Evolutionary conservation across 306 rosid species (phyloP).

Genomic region (Dryas octopetala): DNA sequence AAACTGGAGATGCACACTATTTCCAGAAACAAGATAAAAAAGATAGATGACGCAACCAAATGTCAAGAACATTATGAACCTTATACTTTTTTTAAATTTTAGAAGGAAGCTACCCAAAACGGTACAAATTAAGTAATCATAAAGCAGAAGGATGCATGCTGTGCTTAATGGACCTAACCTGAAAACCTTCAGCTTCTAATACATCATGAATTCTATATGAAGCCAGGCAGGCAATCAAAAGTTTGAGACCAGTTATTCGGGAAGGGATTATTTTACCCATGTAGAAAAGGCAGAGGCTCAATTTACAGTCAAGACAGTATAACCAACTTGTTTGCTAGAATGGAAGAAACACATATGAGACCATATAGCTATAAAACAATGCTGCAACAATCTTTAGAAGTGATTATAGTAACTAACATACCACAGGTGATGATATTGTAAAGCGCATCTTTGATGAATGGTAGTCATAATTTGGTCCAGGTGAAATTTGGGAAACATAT

Average conservation of each 20-base stretch:
- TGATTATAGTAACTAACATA: conserved; percentile 37
- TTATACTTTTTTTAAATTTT: not conserved
- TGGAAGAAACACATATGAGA: not conserved
- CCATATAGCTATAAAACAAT: not conserved
- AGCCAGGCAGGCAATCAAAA: not conserved
- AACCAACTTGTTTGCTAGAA: not conserved
- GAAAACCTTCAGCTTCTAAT: not conserved
- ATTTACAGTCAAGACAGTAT: not conserved
- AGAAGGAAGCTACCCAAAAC: not conserved
- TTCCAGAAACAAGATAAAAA: not conserved
- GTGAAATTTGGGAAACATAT: conserved; percentile 75
- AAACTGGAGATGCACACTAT: conserved; percentile 17
- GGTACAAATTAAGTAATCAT: not conserved
- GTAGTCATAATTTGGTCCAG: conserved; percentile 89
- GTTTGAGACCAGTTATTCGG: not conserved
- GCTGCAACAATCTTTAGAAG: conserved; percentile 8
- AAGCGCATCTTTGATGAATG: conserved; percentile 76
- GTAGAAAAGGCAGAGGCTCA: not conserved
- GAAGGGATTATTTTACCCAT: not conserved
- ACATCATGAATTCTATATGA: not conserved
- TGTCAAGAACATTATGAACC: not conserved
- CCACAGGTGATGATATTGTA: conserved; percentile 88
- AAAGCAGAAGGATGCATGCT: not conserved
- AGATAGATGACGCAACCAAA: not conserved
- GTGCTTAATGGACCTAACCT: not conserved